Conservation (phyloP, 495 filamentous ascomycete species). For the Pseudoneurospora amorphoporcata region DNA sequence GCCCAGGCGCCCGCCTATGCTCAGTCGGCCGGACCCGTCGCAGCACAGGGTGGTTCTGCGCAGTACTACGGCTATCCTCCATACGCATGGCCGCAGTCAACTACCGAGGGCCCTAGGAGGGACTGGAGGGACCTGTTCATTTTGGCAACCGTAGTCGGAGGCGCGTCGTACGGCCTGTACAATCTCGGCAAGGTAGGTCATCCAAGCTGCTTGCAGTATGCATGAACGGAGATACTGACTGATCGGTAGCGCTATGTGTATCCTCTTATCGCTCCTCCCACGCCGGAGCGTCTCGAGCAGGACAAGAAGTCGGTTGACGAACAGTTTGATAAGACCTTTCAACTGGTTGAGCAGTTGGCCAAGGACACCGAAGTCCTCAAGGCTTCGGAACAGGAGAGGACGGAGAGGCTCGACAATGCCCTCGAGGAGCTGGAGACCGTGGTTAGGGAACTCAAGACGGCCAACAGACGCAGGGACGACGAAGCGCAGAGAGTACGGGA, state of each 20-base stretch:
- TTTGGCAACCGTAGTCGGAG: conserved; percentile 84
- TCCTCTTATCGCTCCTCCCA: conserved; percentile 86
- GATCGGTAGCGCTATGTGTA: conserved; percentile 67
- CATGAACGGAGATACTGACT: conserved; percentile 7
- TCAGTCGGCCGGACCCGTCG: conserved; percentile 24
- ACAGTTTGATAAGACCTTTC: conserved; percentile 82
- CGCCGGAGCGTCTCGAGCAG: conserved; percentile 80
- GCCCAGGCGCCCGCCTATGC: conserved; percentile 28
- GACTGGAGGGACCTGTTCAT: conserved; percentile 99
- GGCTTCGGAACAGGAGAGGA: conserved; percentile 70
- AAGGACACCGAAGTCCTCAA: conserved; percentile 85
- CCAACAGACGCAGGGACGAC: conserved; percentile 68
- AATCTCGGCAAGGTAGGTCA: conserved; percentile 62
- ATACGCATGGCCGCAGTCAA: conserved; percentile 54
- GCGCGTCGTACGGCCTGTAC: conserved; percentile 80
- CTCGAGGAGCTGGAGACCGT: conserved; percentile 77
- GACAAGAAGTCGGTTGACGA: conserved; percentile 90
- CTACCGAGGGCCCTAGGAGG: conserved; percentile 61
- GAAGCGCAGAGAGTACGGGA: conserved; percentile 78
- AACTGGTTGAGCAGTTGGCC: conserved; percentile 79
- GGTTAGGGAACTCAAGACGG: conserved; percentile 67
- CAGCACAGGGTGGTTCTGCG: conserved; percentile 33
- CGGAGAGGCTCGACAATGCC: conserved; percentile 72
- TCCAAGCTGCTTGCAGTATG: neutral
- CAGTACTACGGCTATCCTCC: conserved; percentile 57